Base-by-base conservation (phyloP, 306 rosid species). In the Trifolium pratense region DNA sequence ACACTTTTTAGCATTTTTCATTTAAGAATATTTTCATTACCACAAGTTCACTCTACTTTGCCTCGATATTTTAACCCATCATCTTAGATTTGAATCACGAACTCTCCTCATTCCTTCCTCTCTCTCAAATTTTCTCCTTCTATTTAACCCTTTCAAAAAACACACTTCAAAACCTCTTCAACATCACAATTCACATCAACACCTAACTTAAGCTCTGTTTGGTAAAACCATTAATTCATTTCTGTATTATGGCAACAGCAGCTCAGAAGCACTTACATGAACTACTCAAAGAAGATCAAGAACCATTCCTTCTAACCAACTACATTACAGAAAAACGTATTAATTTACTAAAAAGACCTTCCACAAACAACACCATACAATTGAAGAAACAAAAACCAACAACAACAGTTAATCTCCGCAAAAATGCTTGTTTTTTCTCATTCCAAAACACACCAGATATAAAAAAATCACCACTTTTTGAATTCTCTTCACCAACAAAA, bases 401-500 rank as follows among this genome's bases (percentile, higher is more conserved):
- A 79, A 8, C 12, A 58, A 65, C 77, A 0, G 29, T 46, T 5
- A 78, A 80, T 39, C 79, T 88, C 31, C 84, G 92, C 60, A 90
- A 75, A 78, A 81, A 84, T 57, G 87, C 88, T 26, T 90, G 97
- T 79, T 53, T 91, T 71, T 63, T 82, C 64, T 86, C 94, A 5
- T 73, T 83, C 46, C 81, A 80, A 0, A 84, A 37, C 46, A 84
- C 63, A 2, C 94, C 94, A 2, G 91, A 88, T 74, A 42, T 77
- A 12, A 75, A 78, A 42, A 91, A 87, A 16, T 90, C 99, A 0
- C 97, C 99, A 0, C 87, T 91, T 46, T 84, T 91, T 56, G 85
- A 88, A 39, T 72, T 87, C 2, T 36, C 84, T 0, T 87, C 97
- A 3, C 96, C 96, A 0, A 72, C 70, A 0, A 88, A 81, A 36